Base-by-base conservation (phyloP, 306 rosid genomes). In the Morella rubra region DNA sequence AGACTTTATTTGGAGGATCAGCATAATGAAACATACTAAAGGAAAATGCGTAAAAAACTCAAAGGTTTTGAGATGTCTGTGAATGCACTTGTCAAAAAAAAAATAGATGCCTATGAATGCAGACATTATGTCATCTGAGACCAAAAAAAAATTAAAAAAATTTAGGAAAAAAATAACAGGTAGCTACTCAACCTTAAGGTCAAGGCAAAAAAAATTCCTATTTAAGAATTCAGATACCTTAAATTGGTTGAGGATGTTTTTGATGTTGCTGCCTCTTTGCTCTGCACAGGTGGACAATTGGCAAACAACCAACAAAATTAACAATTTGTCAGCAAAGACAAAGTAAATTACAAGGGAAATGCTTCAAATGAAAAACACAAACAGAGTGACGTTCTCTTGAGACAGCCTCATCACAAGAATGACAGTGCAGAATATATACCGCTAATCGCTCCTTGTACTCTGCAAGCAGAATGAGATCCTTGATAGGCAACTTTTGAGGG, bases 381-480 rank as follows among this genome's bases (percentile, higher is more conserved):
- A 15, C 18, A 40, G 7, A 47, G 71, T 47, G n/a, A 61, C 22
- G 18, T 18, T 18, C 22, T 53, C 7, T 11, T 32, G 4, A 61
- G 6, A 66, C 60, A 47, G 47, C 27, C 15, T 58, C 20, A n/a
- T 59, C 58, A 73, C 53, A 60, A 37, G 51, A 70, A 54, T n/a
- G 58, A 73, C 49, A 69, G 49, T 76, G 44, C 55, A 81, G 74
- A 75, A 80, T 64, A 78, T 85, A 51, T 73, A 95, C 99, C 84
- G 76, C 87, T 81, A 79, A 62, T 76, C 85, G 90, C 87, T 90
- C 93, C 80, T 80, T 87, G 80, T 92, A 59, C 71, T 89, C 97
- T 5, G 85, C 88, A 80, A 85, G 88, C 81, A 83, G 82, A 82
- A 95, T 90, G 72, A 95, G 84, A 87, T 95, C 90, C 80, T 75